Evolutionary conservation across 2,329 filamentous ascomycete species (phyloP).

Genomic region (Botryotinia globosa): DNA sequence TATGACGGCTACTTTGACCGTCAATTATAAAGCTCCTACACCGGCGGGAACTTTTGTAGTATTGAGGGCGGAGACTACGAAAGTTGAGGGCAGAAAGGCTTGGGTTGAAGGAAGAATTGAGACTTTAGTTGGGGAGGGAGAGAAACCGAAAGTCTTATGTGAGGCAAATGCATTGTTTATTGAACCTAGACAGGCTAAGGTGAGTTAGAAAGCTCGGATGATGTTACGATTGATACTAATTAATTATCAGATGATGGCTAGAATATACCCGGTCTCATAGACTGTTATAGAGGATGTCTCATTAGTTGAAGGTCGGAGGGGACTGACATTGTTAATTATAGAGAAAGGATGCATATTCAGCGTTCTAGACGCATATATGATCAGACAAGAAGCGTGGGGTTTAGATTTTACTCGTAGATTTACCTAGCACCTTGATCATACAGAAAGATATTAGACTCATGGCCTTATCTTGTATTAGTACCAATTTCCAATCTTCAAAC

Average conservation of each 20-base stretch:
- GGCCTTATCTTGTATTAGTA: neutral
- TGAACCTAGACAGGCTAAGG: slow-evolving; percentile 75
- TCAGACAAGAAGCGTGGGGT: neutral
- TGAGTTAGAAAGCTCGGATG: slow-evolving; percentile 25
- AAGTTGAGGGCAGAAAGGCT: slow-evolving; percentile 88
- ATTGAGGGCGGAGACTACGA: slow-evolving; percentile 73
- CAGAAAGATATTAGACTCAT: neutral
- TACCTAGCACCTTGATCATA: neutral
- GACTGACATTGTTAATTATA: neutral
- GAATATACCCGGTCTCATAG: slow-evolving; percentile 24
- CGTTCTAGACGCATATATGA: neutral
- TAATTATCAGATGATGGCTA: slow-evolving; percentile 24
- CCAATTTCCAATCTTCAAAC: neutral
- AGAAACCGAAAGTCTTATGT: slow-evolving; percentile 65
- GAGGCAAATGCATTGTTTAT: slow-evolving; percentile 86
- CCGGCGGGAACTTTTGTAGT: slow-evolving; percentile 74
- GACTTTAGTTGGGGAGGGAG: slow-evolving; percentile 63
- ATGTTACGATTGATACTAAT: slow-evolving; percentile 15
- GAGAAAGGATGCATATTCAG: neutral
- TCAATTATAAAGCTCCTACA: slow-evolving; percentile 80
- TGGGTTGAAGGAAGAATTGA: slow-evolving; percentile 90
- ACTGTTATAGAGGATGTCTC: neutral
- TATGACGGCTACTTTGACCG: slow-evolving; percentile 80
- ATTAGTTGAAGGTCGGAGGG: neutral
- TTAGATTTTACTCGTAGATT: neutral